Evolutionary conservation across 139 green algal genomes (phyloP), one percentile per base, ranked within the genome.

Genomic region (Nannochloris sp.): DNA sequence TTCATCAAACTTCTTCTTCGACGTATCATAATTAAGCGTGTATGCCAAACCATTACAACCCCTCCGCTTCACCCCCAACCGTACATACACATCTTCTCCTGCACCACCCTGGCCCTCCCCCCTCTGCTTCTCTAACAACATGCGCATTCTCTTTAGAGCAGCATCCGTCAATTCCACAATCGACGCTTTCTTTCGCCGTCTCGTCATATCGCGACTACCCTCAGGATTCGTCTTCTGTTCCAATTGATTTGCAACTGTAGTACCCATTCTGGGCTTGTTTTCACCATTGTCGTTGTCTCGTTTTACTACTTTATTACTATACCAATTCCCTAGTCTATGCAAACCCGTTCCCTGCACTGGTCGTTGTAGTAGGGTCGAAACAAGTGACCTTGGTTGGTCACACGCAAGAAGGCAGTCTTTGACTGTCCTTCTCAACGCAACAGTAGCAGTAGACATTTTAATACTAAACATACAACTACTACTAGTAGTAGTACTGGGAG

Each of bases 41-140:
- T 99, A 99, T 46, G 78, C 87, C 25, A 98, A 72, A 5, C 93
- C 93, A 70, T 95, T 98, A 81, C 93, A 99, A 0, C 93, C 93
- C 0, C 93, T 70, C 31, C 80, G 84, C 64, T 92, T 94, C 2
- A 99, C 85, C 0, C 93, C 93, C 4, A 98, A 73, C 40, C 84
- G 87, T 6, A 99, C 70, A 70, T 85, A 99, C 36, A 92, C 86
- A 85, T 95, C 72, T 20, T 20, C 17, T 49, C 43, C 10, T 49
- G 43, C 12, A 53, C 12, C 46, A 20, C n/a, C 20, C n/a, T 26
- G 17, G 11, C 9, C n/a, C 20, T 53, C 17, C 46, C 20, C 20
- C 46, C 12, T 23, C 3, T 88, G 67, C 36, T 84, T 84, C 0
- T 73, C 45, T 17, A 97, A 69, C 16, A 97, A 67, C 4, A 83